phyloP scores from a whole-genome alignment of 805 yeast genomes.

The Debaryomyces hansenii region DNA sequence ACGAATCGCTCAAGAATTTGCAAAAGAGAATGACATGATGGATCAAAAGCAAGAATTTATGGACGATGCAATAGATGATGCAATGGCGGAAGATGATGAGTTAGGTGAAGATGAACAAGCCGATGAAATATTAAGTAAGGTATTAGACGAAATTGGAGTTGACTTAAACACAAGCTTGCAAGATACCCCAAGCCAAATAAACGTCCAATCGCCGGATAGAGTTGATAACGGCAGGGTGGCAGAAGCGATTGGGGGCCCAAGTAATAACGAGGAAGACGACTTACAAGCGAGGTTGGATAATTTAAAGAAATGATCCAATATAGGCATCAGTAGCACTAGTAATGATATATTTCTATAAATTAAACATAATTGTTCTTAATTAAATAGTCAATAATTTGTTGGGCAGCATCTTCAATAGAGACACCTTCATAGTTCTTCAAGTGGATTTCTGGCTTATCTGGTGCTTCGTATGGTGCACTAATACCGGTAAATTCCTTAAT shows the following conservation, averaged over 20 bases:
- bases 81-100: constrained; percentile 83
- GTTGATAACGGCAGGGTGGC: constrained; percentile 45
- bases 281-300: constrained; percentile 86
- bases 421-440: constrained; percentile 64
- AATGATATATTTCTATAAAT: constrained; percentile 1
- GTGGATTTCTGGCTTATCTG: constrained; percentile 80
- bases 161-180: constrained; percentile 59
- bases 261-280: constrained; percentile 64
- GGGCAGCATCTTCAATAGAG: constrained; percentile 79
- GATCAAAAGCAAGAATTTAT: constrained; percentile 98
- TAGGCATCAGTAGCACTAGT: neutral
- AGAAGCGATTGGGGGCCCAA: constrained; percentile 50
- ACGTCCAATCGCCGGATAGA: constrained; percentile 37
- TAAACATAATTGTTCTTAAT: constrained; percentile 46
- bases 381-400: constrained; percentile 67
- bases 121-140: constrained; percentile 87
- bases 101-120: constrained; percentile 85
- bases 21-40: constrained; percentile 92
- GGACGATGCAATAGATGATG: constrained; percentile 97
- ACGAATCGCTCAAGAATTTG: constrained; percentile 92
- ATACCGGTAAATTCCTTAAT: constrained; percentile 95
- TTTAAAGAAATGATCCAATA: constrained; percentile 52
- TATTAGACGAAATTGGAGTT: constrained; percentile 94
- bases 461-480: constrained; percentile 95
- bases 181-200: constrained; percentile 43